Percentiles rank a stretch among this genome's conserved stretches.
Conservation (phyloP, 345 rosid species). For the Cardamine resedifolia region DNA sequence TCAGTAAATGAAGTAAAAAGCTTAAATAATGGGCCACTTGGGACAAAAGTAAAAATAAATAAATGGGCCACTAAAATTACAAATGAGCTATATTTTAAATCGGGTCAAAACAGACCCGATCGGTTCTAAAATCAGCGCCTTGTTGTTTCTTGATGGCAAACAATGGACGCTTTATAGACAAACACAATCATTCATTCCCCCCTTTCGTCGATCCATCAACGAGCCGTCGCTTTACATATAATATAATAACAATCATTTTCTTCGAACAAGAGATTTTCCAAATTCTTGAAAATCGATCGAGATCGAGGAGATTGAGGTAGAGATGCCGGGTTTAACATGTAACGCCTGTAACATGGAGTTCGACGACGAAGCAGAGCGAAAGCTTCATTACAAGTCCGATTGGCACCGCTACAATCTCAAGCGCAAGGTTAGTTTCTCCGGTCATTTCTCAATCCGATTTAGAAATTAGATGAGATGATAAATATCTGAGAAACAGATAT, state of each 20-base stretch:
- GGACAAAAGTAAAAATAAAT: neutral
- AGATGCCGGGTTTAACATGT: conserved; percentile 84
- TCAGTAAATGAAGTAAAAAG: neutral
- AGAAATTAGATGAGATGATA: neutral
- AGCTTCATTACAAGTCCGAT: conserved; percentile 88
- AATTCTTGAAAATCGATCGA: too few species aligned
- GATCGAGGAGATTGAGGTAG: neutral
- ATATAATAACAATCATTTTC: neutral
- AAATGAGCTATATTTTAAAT: neutral
- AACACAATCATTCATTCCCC: neutral
- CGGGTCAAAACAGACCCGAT: conserved; percentile 6
- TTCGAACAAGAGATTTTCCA: neutral
- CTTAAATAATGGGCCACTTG: neutral
- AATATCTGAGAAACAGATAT: neutral
- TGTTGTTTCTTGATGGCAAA: neutral
- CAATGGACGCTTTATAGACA: neutral
- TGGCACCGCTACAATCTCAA: conserved; percentile 99
- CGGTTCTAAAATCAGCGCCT: conserved; percentile 23
- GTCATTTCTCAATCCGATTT: neutral
- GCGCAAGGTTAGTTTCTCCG: conserved; percentile 68
- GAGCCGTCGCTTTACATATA: conserved; percentile 14
- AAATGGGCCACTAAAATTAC: neutral
- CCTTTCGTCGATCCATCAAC: conserved; percentile 3
- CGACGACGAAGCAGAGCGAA: conserved; percentile 68
- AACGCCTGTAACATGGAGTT: conserved; percentile 91